Conservation (phyloP, 306 rosid genomes). For the Cucumis hystrix region DNA sequence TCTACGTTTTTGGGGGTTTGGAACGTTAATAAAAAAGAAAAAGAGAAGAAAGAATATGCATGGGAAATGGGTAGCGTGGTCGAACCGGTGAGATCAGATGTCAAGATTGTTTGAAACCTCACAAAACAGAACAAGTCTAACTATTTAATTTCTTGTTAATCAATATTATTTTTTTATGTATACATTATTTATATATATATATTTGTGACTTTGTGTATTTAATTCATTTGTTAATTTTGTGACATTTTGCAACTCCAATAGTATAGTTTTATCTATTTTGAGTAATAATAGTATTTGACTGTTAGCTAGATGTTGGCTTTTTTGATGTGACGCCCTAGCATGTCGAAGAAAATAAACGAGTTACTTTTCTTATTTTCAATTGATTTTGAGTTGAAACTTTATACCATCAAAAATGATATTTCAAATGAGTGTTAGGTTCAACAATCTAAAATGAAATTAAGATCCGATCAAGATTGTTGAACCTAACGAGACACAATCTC, state of each 20-base stretch:
- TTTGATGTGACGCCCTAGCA: too few species aligned
- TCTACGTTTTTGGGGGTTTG: conserved; percentile 21
- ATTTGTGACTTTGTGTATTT: not conserved
- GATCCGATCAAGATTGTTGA: too few species aligned
- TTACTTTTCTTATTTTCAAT: too few species aligned
- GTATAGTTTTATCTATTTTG: too few species aligned
- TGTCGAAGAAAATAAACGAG: too few species aligned
- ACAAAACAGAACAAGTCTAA: conserved; percentile 10
- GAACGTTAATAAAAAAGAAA: not conserved
- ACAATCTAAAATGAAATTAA: too few species aligned
- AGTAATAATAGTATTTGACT: too few species aligned
- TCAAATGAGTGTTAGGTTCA: too few species aligned
- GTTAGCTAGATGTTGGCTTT: too few species aligned
- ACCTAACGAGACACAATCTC: too few species aligned
- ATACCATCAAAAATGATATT: too few species aligned
- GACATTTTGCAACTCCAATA: not conserved
- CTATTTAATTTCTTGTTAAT: not conserved
- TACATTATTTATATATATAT: not conserved
- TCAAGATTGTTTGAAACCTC: conserved; percentile 24
- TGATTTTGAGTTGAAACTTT: too few species aligned
- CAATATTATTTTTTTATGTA: not conserved
- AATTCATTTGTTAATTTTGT: not conserved
- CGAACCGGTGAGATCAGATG: conserved; percentile 20
- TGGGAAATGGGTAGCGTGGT: conserved; percentile 67
- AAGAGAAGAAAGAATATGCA: conserved; percentile 4